These are phyloP conservation scores for Macrotyloma uniflorum DNA, from an alignment of 306 rosid genomes.

Conservation along the genomic window DNA sequence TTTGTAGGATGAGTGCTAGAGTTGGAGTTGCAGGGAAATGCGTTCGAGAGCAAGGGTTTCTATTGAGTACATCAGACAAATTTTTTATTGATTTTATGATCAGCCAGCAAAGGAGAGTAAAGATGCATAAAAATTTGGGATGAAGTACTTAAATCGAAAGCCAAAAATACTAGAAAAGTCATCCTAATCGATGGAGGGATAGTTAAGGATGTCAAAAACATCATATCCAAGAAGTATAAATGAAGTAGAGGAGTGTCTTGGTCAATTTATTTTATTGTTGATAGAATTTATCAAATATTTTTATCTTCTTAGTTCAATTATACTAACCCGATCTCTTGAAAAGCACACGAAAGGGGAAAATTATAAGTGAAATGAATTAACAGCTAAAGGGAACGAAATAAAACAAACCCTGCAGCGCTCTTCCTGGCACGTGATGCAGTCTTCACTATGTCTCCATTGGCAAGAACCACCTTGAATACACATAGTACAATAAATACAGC, in stretches of 20 bases:
- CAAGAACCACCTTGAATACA: constrained; percentile 78
- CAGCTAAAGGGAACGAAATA: constrained; percentile 24
- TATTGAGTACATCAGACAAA: neutral
- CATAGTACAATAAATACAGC: constrained; percentile 37
- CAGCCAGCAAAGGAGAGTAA: neutral
- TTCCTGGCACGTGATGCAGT: constrained; percentile 96
- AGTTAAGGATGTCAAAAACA: constrained; percentile 15
- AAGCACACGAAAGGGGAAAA: neutral
- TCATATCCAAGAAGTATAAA: constrained; percentile 1
- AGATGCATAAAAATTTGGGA: neutral
- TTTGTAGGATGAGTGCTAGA: neutral
- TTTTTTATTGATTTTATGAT: neutral
- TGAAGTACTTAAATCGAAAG: neutral
- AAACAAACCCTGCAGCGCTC: constrained; percentile 93
- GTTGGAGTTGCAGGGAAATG: neutral
- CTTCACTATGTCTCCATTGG: constrained; percentile 90
- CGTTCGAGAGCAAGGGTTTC: neutral
- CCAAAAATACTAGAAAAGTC: neutral
- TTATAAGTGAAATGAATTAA: constrained; percentile 32
- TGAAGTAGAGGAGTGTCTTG: constrained; percentile 2
- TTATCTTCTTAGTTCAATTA: constrained; percentile 10
- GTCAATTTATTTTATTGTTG: neutral
- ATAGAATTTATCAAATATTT: constrained; percentile 4
- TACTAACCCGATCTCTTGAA: constrained; percentile 1
- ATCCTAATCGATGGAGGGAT: neutral